These are phyloP conservation scores for Tagetes patula DNA, from an alignment of 129 eudicot species.

Conservation along the genomic window DNA sequence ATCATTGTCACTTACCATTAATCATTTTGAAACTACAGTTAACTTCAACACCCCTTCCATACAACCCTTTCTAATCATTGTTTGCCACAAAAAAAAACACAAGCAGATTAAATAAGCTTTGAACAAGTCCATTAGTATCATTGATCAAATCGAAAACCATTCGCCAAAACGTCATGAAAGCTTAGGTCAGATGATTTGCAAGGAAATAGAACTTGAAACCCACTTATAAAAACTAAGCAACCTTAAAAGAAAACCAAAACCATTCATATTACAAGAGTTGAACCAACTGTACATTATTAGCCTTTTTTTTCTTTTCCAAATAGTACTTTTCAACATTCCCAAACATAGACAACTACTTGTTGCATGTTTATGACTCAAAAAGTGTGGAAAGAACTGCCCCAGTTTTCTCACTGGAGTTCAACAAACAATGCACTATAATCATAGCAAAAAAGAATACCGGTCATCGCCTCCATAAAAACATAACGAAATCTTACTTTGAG, in stretches of 20 bases:
- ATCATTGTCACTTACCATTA: no score
- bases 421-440: constrained; percentile 21
- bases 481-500: background rate
- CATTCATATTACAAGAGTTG: constrained; percentile 21
- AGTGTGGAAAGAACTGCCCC: constrained; percentile 24
- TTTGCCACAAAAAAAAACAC: no score
- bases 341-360: constrained; percentile 16
- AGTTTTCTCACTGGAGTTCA: constrained; percentile 12
- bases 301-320: background rate
- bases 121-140: no score
- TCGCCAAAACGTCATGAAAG: no score
- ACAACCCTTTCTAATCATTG: no score
- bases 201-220: background rate
- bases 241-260: background rate
- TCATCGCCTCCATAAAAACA: constrained; percentile 9
- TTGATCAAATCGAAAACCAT: no score
- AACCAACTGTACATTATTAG: constrained; percentile 31
- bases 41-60: no score
- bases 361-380: constrained; percentile 20
- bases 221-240: constrained; percentile 5
- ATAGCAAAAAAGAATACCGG: constrained; percentile 29
- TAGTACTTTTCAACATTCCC: constrained; percentile 7
- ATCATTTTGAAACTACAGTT: no score
- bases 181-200: no score
- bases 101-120: no score